phyloP scores from a whole-genome alignment of 2,329 filamentous ascomycete species.

The Diplodia intermedia region DNA sequence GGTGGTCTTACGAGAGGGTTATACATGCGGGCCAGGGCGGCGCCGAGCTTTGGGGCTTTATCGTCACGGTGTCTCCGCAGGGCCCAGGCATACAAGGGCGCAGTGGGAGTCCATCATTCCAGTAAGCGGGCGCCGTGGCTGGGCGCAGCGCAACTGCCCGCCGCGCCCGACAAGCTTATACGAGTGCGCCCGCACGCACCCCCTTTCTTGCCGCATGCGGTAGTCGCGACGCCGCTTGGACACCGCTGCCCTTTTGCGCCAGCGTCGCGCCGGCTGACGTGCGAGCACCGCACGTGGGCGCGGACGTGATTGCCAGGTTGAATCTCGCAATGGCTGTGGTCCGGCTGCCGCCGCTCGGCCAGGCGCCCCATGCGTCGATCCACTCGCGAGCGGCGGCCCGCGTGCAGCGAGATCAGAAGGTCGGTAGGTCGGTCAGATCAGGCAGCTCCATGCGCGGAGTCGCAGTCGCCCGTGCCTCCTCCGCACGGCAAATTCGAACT shows the following conservation, averaged over 20 bases:
- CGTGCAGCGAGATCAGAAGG: background rate
- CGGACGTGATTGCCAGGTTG: too few species aligned
- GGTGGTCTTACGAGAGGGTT: slow-evolving; percentile 6
- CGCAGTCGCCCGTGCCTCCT: slow-evolving; percentile 3
- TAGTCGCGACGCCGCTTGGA: background rate
- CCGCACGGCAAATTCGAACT: slow-evolving; percentile 9
- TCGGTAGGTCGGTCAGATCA: background rate
- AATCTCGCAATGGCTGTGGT: background rate
- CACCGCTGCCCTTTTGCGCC: slow-evolving; percentile 10
- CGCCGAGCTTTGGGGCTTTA: slow-evolving; percentile 18
- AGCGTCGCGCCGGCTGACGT: slow-evolving; percentile 1
- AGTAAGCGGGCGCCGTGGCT: slow-evolving; percentile 16
- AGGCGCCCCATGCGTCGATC: background rate
- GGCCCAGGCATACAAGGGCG: slow-evolving; percentile 23
- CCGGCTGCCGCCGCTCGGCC: background rate
- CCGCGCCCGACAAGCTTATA: slow-evolving; percentile 22
- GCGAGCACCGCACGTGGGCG: slow-evolving; percentile 14
- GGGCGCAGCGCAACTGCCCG: slow-evolving; percentile 4
- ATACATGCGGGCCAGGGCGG: slow-evolving; percentile 3
- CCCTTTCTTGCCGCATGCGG: slow-evolving; percentile 25
- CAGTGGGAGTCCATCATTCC: slow-evolving; percentile 16
- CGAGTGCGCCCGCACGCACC: slow-evolving; percentile 7
- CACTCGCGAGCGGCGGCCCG: background rate
- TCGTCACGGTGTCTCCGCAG: slow-evolving; percentile 13
- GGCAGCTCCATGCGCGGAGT: background rate